A percentile compares a stretch with the other conserved stretches of the same genome.
Evolutionary conservation across 129 eudicot genomes (phyloP).

Genomic region (Helianthus tuberosus): DNA sequence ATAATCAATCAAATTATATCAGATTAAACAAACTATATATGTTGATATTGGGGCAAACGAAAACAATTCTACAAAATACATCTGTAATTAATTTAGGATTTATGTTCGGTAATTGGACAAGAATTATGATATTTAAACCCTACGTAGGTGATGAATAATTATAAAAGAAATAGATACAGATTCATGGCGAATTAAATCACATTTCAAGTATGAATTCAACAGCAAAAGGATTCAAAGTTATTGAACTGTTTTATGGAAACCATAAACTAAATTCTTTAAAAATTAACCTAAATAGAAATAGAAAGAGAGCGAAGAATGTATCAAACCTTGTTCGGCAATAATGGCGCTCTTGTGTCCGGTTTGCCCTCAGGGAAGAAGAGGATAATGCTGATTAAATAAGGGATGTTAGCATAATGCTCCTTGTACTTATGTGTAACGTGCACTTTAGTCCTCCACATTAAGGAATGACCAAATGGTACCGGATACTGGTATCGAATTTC

Average conservation of each 20-base stretch:
- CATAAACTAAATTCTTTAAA: not conserved
- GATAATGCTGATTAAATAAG: conserved; percentile 24
- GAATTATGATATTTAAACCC: not conserved
- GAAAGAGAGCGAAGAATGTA: conserved; percentile 10
- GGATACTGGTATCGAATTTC: no score
- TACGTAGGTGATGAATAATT: no score
- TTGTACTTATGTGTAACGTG: not conserved
- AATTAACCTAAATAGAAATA: conserved; percentile 1
- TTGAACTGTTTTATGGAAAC: not conserved
- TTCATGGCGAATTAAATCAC: conserved; percentile 3
- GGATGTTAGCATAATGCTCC: not conserved
- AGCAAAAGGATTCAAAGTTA: not conserved
- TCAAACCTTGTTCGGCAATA: conserved; percentile 23
- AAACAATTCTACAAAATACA: conserved; percentile 5
- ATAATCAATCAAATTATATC: no score
- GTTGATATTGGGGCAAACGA: not conserved
- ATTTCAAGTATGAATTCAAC: not conserved
- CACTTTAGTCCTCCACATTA: not conserved
- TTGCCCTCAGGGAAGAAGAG: conserved; percentile 13
- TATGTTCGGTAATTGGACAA: not conserved
- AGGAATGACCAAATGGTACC: no score
- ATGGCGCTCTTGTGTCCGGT: conserved; percentile 7
- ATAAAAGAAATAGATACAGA: not conserved
- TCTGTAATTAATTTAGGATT: not conserved
- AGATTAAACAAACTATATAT: not conserved